Percentiles rank a stretch among this genome's conserved stretches.
Conservation (phyloP, 1,284 basidiomycete species). For the Apiotrichum gracile region DNA sequence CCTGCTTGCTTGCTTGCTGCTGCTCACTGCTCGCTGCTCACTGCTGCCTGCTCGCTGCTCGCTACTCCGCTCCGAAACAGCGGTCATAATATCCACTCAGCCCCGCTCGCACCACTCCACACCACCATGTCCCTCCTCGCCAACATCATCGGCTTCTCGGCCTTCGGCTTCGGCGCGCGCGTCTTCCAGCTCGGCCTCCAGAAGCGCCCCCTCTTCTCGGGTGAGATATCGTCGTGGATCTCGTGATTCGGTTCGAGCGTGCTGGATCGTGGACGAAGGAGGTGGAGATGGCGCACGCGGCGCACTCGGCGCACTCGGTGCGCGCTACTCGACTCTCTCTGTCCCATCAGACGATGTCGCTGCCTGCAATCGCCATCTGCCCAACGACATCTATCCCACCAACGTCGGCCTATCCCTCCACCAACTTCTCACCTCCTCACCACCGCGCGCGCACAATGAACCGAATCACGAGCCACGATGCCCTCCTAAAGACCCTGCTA, state of each 20-base stretch:
- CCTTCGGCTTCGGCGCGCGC: slow-evolving; percentile 68
- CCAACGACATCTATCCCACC: too few relatives aligned
- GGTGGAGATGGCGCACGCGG: too few relatives aligned
- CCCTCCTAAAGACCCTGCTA: too few relatives aligned
- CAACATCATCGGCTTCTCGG: slow-evolving; percentile 69
- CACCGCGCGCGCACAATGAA: neutral
- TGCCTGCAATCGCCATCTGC: too few relatives aligned
- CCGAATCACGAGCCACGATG: too few relatives aligned
- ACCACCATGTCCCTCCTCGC: slow-evolving; percentile 60
- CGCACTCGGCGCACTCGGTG: too few relatives aligned
- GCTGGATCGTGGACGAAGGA: neutral
- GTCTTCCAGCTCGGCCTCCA: slow-evolving; percentile 77
- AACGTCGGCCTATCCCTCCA: too few relatives aligned
- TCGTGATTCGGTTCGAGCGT: neutral
- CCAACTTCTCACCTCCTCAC: too few relatives aligned
- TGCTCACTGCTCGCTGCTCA: neutral
- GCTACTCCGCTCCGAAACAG: neutral
- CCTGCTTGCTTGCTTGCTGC: neutral
- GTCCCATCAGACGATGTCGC: too few relatives aligned
- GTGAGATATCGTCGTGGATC: slow-evolving; percentile 22
- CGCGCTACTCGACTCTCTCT: too few relatives aligned
- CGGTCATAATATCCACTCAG: neutral
- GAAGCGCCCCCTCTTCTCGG: slow-evolving; percentile 41
- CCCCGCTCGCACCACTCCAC: neutral
- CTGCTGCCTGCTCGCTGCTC: neutral